These are phyloP conservation scores for Linum usitatissimum DNA, from an alignment of 345 rosid species.

Conservation along the genomic window DNA sequence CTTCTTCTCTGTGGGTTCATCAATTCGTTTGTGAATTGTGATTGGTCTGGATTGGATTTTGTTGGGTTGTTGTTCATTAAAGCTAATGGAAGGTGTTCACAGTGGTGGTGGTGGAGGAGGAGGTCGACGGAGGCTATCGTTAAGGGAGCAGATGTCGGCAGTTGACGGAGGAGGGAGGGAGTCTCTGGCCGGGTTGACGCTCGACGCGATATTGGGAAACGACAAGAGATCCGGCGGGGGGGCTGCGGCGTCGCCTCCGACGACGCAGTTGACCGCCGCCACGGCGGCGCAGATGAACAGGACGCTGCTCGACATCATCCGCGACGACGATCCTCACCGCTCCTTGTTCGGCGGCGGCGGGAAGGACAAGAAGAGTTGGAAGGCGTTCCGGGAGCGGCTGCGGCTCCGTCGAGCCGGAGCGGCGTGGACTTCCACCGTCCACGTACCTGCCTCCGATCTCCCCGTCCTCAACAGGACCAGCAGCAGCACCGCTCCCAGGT, in stretches of 20 bases:
- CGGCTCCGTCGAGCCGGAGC: slow-evolving; percentile 57
- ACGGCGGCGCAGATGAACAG: slow-evolving; percentile 8
- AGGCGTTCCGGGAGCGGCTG: slow-evolving; percentile 54
- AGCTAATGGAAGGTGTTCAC: too few species aligned
- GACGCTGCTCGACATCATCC: slow-evolving; percentile 54
- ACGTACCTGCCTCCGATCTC: slow-evolving; percentile 49
- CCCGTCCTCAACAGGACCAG: slow-evolving; percentile 13
- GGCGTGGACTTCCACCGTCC: slow-evolving; percentile 53
- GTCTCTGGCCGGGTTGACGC: not conserved
- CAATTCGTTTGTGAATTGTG: too few species aligned
- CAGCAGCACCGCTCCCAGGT: slow-evolving; percentile 11
- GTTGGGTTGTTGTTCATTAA: too few species aligned
- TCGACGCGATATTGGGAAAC: not conserved
- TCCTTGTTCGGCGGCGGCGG: slow-evolving; percentile 21
- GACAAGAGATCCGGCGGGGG: not conserved
- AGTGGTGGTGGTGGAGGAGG: too few species aligned
- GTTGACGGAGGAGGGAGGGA: not conserved
- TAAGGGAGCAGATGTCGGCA: not conserved
- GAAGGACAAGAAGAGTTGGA: slow-evolving; percentile 69
- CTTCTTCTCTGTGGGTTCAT: too few species aligned
- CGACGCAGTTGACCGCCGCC: not conserved
- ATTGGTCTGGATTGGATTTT: too few species aligned
- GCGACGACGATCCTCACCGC: slow-evolving; percentile 40
- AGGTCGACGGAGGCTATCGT: not conserved
- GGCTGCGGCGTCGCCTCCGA: not conserved